These are phyloP conservation scores for Ceratobasidium theobromae DNA, from an alignment of 1,284 basidiomycete genomes.

Conservation along the genomic window DNA sequence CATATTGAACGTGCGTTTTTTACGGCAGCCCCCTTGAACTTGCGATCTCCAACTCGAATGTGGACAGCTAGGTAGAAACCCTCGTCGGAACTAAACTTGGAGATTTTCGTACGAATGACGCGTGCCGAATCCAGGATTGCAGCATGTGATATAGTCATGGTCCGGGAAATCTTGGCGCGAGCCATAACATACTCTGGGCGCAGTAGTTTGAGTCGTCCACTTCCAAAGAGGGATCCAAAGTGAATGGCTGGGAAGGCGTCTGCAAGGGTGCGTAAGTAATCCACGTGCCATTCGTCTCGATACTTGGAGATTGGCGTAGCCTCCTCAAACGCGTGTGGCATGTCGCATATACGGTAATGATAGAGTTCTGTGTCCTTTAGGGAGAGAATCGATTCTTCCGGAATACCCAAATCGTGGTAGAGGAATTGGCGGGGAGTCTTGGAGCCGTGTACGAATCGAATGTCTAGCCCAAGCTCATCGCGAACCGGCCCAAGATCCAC, in stretches of 20 bases:
- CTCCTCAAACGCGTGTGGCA: slow-evolving; percentile 40
- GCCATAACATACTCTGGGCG: slow-evolving; percentile 45
- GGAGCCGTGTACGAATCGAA: slow-evolving; percentile 48
- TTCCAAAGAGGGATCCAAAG: slow-evolving; percentile 68
- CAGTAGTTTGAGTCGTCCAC: slow-evolving; percentile 59
- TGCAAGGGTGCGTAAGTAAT: slow-evolving; percentile 39
- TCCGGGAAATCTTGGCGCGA: slow-evolving; percentile 51
- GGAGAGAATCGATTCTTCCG: slow-evolving; percentile 48
- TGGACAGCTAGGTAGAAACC: slow-evolving; percentile 61
- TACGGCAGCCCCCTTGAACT: slow-evolving; percentile 52
- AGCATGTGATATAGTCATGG: slow-evolving; percentile 57
- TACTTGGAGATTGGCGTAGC: slow-evolving; percentile 45
- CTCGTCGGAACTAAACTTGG: slow-evolving; percentile 41
- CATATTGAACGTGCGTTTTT: slow-evolving; percentile 54
- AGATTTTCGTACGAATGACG: slow-evolving; percentile 50
- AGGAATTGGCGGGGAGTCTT: slow-evolving; percentile 56
- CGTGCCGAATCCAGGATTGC: slow-evolving; percentile 49
- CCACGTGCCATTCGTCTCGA: slow-evolving; percentile 39
- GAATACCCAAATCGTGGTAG: slow-evolving; percentile 48
- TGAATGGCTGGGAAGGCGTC: slow-evolving; percentile 53
- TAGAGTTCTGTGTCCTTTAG: slow-evolving; percentile 60
- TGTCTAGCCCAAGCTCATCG: slow-evolving; percentile 42
- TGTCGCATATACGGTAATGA: slow-evolving; percentile 67
- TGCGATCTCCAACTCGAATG: slow-evolving; percentile 65
- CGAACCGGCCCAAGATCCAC: slow-evolving; percentile 52